Evolutionary conservation across 768 basidiomycete species (phyloP), one percentile per base, ranked within the genome.

Genomic region (Lactifluus subvellereus): DNA sequence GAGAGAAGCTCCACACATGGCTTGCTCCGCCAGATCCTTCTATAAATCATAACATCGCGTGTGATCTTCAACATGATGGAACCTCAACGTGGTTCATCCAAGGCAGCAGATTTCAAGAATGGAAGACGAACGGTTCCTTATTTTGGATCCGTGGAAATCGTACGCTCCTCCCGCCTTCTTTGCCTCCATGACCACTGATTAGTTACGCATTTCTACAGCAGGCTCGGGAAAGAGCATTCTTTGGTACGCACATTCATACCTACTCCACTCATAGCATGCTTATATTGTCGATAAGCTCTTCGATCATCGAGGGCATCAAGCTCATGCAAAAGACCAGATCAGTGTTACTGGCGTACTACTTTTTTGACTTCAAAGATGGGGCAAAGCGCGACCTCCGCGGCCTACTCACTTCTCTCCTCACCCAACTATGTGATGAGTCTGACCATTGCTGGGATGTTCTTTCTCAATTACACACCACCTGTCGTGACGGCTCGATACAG

Each of bases 121-220:
- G 61, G 61, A 62, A 57, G 11, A 5, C 6, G 20, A 45, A 42
- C 9, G 33, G 55, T 0, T 57, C 54, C 1, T 33, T 61, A 11
- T 43, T 61, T 16, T 56, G 60, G 60, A 61, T 57, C 30, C 54
- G 33, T 20, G 61, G 61, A 8, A 62, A 45, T 43, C 49, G 61
- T 62, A n/a, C 16, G 55, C 4, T 5, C n/a, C 11, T 43, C 30
- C 4, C 4, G 8, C 7, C 5, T 33, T 40, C 10, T 40, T 9
- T 20, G n/a, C 11, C 3, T 14, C 14, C 8, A 13, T 5, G 3
- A 32, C 1, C 13, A 32, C 9, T 11, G 45, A 16, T 32, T 33
- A 10, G 2, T 11, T 50, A 9, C 4, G 4, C 27, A 27, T 27
- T 22, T 14, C 33, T 33, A 27, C 18, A 62, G 61, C 54, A 18